These are phyloP conservation scores for Colletotrichum magnum DNA, from an alignment of 2,329 filamentous ascomycete genomes.

Conservation along the genomic window DNA sequence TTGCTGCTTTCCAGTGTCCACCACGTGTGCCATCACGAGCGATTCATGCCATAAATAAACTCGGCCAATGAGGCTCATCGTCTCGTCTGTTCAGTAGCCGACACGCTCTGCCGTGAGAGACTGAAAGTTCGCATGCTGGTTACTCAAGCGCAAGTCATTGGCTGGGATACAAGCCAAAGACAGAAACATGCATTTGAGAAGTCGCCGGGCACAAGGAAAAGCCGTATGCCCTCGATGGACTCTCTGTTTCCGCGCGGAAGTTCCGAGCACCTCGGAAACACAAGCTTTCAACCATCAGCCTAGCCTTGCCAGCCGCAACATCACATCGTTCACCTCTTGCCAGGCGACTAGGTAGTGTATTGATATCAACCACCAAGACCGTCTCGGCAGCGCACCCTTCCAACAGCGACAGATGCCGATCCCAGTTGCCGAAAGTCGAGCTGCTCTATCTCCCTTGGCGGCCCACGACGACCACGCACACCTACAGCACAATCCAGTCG, in stretches of 20 bases:
- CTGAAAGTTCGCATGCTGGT: too few relatives aligned
- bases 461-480: constrained; percentile 10
- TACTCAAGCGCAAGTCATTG: too few relatives aligned
- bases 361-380: too few relatives aligned
- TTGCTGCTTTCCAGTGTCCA: background rate
- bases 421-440: constrained; percentile 36
- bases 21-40: background rate
- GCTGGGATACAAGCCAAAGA: too few relatives aligned
- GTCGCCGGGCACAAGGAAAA: too few relatives aligned
- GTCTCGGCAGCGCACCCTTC: background rate
- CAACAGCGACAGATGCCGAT: constrained; percentile 22
- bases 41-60: background rate
- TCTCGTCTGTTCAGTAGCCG: background rate
- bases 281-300: background rate
- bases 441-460: constrained; percentile 23
- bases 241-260: background rate
- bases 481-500: constrained; percentile 5
- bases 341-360: too few relatives aligned
- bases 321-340: background rate
- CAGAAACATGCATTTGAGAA: too few relatives aligned
- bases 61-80: background rate
- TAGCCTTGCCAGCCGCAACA: constrained; percentile 5
- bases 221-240: background rate
- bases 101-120: background rate
- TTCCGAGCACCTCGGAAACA: constrained; percentile 18